A percentile compares a stretch with the other conserved stretches of the same genome.
Conservation (phyloP, 2,329 filamentous ascomycete genomes). For the Ophiostoma perfectum region DNA sequence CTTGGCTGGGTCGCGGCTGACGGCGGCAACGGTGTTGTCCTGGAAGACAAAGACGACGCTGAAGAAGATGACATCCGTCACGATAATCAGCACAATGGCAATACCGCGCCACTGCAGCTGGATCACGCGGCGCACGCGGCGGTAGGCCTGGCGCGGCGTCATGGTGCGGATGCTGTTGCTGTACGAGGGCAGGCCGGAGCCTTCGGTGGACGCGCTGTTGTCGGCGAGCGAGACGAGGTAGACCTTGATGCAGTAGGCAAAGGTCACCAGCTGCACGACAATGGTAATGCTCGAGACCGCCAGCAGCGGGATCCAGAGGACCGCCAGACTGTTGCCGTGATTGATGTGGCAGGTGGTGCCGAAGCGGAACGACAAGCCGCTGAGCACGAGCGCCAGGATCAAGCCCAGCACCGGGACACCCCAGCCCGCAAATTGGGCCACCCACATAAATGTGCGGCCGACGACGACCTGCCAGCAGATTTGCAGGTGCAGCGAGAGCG, state of each 20-base stretch:
- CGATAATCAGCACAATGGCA: conserved; percentile 80
- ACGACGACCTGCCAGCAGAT: conserved; percentile 96
- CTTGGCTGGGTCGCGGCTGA: conserved; percentile 48
- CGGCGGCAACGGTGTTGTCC: conserved; percentile 62
- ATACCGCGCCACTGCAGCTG: conserved; percentile 93
- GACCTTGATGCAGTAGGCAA: conserved; percentile 89
- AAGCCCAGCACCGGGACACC: conserved; percentile 73
- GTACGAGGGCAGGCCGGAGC: conserved; percentile 69
- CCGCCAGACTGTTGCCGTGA: conserved; percentile 72
- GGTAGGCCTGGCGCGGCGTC: conserved; percentile 80
- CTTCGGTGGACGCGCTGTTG: conserved; percentile 62
- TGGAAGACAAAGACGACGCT: conserved; percentile 85
- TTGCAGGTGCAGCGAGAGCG: conserved; percentile 88
- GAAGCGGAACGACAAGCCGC: conserved; percentile 91
- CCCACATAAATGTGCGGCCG: conserved; percentile 83
- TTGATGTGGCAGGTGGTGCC: conserved; percentile 92
- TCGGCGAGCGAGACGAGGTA: conserved; percentile 81
- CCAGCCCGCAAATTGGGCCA: conserved; percentile 75
- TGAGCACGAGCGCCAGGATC: conserved; percentile 70
- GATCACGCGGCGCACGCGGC: conserved; percentile 77
- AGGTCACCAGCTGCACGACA: conserved; percentile 77
- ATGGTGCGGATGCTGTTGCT: conserved; percentile 68
- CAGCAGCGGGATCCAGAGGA: conserved; percentile 86
- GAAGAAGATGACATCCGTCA: conserved; percentile 90
- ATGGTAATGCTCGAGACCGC: conserved; percentile 70